phyloP scores from a whole-genome alignment of 2,329 filamentous ascomycete genomes.

The Incumbomyces delicatus region DNA sequence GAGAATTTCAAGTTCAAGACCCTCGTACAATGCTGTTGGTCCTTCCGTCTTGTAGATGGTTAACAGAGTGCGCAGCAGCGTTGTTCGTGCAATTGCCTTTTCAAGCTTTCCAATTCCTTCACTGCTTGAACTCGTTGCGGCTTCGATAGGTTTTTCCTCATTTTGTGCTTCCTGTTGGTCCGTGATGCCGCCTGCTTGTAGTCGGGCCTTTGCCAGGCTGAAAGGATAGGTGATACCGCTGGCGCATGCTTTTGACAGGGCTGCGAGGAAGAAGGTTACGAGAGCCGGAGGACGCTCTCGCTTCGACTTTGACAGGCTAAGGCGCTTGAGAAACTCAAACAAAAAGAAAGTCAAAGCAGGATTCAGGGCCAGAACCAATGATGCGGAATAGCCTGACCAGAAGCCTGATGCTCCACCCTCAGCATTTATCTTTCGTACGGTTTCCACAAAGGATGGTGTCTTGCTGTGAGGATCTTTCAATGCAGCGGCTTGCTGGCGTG shows the following conservation, averaged over 20 bases:
- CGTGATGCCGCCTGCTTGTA: constrained; percentile 45
- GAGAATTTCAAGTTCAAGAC: constrained; percentile 63
- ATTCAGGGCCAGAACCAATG: constrained; percentile 70
- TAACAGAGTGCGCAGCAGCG: constrained; percentile 55
- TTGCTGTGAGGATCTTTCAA: constrained; percentile 23
- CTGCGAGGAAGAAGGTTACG: constrained; percentile 58
- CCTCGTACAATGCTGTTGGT: constrained; percentile 60
- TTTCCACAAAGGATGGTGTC: constrained; percentile 38
- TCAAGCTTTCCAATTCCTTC: constrained; percentile 22
- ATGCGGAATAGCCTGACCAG: constrained; percentile 82
- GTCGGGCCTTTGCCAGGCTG: constrained; percentile 69
- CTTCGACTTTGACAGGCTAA: constrained; percentile 45
- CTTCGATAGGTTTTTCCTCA: constrained; percentile 20
- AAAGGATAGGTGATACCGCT: constrained; percentile 75
- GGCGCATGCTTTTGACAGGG: constrained; percentile 67
- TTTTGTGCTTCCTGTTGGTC: constrained; percentile 31
- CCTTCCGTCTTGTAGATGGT: constrained; percentile 55
- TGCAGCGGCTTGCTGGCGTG: constrained; percentile 64
- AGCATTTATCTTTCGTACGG: constrained; percentile 51
- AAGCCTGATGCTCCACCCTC: constrained; percentile 68
- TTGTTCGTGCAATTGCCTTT: constrained; percentile 30
- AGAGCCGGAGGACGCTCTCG: constrained; percentile 44
- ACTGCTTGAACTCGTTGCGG: constrained; percentile 22
- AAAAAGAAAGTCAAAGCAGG: constrained; percentile 79
- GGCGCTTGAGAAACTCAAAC: constrained; percentile 59